Percentiles rank a stretch among this genome's conserved stretches.
Conservation (phyloP, 371 early-diverging fungal genomes). For the Gilbertella persicaria region DNA sequence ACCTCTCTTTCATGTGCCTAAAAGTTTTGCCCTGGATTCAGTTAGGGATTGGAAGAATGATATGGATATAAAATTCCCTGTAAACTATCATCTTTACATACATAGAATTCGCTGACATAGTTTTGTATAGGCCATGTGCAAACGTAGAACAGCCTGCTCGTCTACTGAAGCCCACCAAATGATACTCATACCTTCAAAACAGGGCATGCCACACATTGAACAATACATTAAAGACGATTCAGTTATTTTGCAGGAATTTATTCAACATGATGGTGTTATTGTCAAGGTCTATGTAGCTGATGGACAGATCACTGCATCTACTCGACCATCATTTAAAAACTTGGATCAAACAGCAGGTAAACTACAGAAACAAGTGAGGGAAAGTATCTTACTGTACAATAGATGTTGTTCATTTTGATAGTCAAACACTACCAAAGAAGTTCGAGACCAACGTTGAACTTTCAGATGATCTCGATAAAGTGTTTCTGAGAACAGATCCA, state of each 20-base stretch:
- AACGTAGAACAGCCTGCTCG: slow-evolving; percentile 47
- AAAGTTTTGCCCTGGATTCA: slow-evolving; percentile 20
- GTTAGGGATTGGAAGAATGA: slow-evolving; percentile 13
- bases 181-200: slow-evolving; percentile 37
- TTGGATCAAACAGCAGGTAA: slow-evolving; percentile 25
- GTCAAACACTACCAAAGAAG: slow-evolving; percentile 48
- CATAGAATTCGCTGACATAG: too few relatives aligned
- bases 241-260: slow-evolving; percentile 50
- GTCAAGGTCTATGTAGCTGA: slow-evolving; percentile 52
- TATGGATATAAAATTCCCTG: slow-evolving; percentile 33
- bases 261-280: slow-evolving; percentile 51
- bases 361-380: background rate
- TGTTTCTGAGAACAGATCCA: slow-evolving; percentile 23
- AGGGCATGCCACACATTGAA: slow-evolving; percentile 18
- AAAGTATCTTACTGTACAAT: background rate
- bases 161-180: slow-evolving; percentile 49
- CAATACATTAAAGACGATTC: slow-evolving; percentile 27
- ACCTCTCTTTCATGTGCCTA: slow-evolving; percentile 36
- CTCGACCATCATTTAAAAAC: slow-evolving; percentile 50
- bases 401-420: slow-evolving; percentile 43
- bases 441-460: slow-evolving; percentile 25
- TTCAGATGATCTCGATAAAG: slow-evolving; percentile 27
- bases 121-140: slow-evolving; percentile 37
- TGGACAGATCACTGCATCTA: slow-evolving; percentile 34
- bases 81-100: too few relatives aligned